Percentiles rank a stretch among this genome's conserved stretches.
phyloP scores from a whole-genome alignment of 441 rosid species.

The Aquilaria agallochum region DNA sequence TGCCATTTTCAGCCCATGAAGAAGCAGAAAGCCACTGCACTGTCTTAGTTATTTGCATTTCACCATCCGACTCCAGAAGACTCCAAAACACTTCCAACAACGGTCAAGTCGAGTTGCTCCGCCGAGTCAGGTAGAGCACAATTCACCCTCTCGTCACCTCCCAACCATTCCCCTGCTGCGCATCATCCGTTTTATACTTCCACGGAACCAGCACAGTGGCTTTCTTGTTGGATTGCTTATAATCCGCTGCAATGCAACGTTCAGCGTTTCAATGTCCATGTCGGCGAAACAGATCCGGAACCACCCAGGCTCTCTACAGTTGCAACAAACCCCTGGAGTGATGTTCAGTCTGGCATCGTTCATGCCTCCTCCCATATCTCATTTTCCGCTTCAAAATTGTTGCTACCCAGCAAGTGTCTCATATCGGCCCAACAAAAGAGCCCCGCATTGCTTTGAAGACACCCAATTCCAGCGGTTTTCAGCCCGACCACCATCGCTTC shows the following conservation, averaged over 20 bases:
- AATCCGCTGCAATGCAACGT: slow-evolving; percentile 44
- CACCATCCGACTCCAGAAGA: no score
- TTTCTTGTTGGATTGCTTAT: no score
- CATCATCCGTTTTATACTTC: no score
- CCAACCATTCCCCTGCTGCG: no score
- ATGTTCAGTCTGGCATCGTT: slow-evolving; percentile 46
- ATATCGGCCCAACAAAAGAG: slow-evolving; percentile 69
- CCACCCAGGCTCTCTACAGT: slow-evolving; percentile 65
- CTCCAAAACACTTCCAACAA: no score
- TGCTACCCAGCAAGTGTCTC: slow-evolving; percentile 34
- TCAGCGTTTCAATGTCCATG: slow-evolving; percentile 35
- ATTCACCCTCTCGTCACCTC: no score
- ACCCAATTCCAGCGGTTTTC: slow-evolving; percentile 31
- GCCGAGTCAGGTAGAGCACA: no score
- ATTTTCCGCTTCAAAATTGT: slow-evolving; percentile 47
- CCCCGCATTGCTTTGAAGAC: slow-evolving; percentile 48
- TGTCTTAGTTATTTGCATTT: no score
- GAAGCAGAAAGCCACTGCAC: no score
- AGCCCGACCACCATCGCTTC: slow-evolving; percentile 40
- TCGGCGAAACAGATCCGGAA: slow-evolving; percentile 57
- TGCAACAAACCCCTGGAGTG: slow-evolving; percentile 56
- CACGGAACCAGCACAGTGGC: no score
- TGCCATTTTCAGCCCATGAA: no score
- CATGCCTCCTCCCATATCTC: slow-evolving; percentile 44
- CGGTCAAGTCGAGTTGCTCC: no score